Conservation (phyloP, 75 land plant genomes). For the Sequoiadendron giganteum region DNA sequence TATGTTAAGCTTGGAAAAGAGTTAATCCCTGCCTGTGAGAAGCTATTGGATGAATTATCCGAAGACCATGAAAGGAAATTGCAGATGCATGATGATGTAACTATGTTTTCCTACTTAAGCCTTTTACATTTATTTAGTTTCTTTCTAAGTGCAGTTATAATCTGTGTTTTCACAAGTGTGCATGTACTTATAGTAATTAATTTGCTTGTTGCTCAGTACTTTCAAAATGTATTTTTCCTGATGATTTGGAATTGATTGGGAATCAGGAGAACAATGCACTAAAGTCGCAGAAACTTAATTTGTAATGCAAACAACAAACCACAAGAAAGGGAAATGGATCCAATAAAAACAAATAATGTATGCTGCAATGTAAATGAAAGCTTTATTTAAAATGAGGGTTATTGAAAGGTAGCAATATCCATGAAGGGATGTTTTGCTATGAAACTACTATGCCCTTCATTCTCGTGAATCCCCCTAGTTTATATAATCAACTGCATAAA, state of each 20-base stretch:
- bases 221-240: not conserved
- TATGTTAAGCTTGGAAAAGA: conserved; percentile 80
- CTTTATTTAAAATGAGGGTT: not conserved
- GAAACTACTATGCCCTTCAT: too few relatives aligned
- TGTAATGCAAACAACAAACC: not conserved
- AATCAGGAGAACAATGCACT: not conserved
- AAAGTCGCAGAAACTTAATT: not conserved
- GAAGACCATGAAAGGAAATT: conserved; percentile 65
- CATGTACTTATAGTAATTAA: not conserved
- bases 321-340: not conserved
- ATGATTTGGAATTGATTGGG: not conserved
- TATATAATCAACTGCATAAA: too few relatives aligned
- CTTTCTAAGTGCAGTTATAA: not conserved
- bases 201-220: not conserved
- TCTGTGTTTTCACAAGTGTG: not conserved
- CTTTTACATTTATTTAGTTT: conserved; percentile 12
- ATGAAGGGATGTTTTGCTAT: too few relatives aligned
- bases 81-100: conserved; percentile 88
- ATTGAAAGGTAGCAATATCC: not conserved
- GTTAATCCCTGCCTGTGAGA: conserved; percentile 68
- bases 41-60: conserved; percentile 44
- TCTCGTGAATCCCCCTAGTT: too few relatives aligned
- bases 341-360: not conserved
- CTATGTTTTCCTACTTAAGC: not conserved
- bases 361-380: not conserved